Percentiles rank a stretch among this genome's conserved stretches.
Conservation (phyloP, 257 asterid genomes). For the Agastache rugosa region DNA sequence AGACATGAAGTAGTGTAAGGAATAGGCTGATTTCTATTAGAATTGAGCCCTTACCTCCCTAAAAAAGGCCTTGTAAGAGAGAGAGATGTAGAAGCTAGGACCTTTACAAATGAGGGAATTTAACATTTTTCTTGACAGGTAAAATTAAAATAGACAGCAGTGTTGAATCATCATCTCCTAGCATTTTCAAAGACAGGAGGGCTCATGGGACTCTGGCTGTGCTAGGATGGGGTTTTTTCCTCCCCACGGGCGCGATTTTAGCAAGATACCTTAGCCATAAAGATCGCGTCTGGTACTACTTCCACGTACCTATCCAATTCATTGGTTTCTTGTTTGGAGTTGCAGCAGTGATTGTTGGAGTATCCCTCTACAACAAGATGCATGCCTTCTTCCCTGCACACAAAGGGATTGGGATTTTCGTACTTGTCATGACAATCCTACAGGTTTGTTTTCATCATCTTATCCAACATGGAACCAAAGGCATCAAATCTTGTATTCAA, state of each 20-base stretch:
- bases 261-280: conserved; percentile 77
- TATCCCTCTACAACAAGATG: conserved; percentile 63
- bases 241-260: conserved; percentile 75
- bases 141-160: conserved; percentile 42
- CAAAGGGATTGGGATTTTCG: conserved; percentile 80
- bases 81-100: too few relatives aligned
- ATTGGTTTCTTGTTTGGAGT: conserved; percentile 75
- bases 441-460: conserved; percentile 52
- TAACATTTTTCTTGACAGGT: conserved; percentile 60
- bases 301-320: conserved; percentile 74
- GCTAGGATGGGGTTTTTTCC: conserved; percentile 83
- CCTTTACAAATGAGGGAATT: too few relatives aligned
- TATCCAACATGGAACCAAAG: not conserved
- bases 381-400: conserved; percentile 71
- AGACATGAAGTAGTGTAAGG: not conserved
- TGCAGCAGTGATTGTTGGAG: conserved; percentile 69
- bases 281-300: conserved; percentile 74
- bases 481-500: not conserved
- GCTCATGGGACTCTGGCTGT: conserved; percentile 79
- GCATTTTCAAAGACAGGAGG: conserved; percentile 55
- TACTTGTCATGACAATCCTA: conserved; percentile 69
- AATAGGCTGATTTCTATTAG: too few relatives aligned
- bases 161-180: conserved; percentile 32
- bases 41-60: too few relatives aligned
- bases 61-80: too few relatives aligned